These are phyloP conservation scores for Whalleya microplaca DNA, from an alignment of 2,329 filamentous ascomycete genomes.

Conservation along the genomic window DNA sequence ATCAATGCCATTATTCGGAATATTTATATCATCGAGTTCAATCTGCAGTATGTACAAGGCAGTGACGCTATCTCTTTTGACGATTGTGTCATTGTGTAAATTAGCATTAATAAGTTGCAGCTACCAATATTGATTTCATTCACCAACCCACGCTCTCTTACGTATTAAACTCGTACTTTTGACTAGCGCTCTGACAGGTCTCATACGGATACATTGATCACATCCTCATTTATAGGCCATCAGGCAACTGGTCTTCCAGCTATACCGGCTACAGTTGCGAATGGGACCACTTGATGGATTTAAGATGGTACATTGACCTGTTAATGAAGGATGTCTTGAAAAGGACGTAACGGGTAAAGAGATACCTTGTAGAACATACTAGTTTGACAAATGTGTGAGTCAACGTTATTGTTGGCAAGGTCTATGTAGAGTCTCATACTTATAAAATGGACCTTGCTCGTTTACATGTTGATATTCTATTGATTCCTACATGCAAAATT, in stretches of 20 bases:
- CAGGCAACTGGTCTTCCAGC: conserved; percentile 32
- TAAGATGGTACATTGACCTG: conserved; percentile 46
- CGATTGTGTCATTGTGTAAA: conserved; percentile 42
- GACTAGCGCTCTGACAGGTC: no score
- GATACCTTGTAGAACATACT: no score
- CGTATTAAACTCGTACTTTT: neutral
- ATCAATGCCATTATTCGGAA: conserved; percentile 66
- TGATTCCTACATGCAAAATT: no score
- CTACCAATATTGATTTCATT: neutral
- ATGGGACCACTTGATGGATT: conserved; percentile 51
- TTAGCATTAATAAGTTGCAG: conserved; percentile 28
- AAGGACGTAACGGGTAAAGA: conserved; percentile 37
- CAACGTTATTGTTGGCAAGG: conserved; percentile 6
- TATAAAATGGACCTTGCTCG: no score
- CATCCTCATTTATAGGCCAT: conserved; percentile 46
- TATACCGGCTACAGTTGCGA: conserved; percentile 54
- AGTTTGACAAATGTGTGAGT: neutral
- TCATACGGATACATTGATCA: no score
- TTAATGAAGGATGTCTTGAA: conserved; percentile 54
- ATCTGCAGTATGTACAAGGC: conserved; percentile 63
- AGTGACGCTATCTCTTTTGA: conserved; percentile 61
- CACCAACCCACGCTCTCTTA: neutral
- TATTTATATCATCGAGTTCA: conserved; percentile 58
- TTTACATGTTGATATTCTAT: no score
- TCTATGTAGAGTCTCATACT: neutral